These are phyloP conservation scores for Boletus edulis DNA, from an alignment of 768 basidiomycete species.

Conservation along the genomic window DNA sequence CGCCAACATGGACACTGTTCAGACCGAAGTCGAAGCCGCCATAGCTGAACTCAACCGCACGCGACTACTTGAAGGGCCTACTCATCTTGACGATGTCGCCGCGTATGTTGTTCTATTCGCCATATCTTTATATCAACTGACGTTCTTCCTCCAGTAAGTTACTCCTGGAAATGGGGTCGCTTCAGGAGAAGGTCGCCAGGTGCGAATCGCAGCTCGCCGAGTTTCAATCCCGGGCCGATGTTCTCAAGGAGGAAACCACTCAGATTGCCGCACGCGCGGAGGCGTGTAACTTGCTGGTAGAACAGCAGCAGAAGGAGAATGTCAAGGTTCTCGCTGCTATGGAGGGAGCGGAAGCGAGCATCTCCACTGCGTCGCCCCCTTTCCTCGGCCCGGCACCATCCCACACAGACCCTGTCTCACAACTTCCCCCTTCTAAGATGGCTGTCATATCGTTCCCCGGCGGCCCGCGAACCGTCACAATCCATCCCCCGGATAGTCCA, in stretches of 20 bases:
- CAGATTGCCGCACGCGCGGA: constrained; percentile 3
- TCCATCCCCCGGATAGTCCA: constrained; percentile 18
- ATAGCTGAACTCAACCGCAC: constrained; percentile 5
- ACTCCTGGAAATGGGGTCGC: constrained; percentile 3
- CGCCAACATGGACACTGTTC: not conserved
- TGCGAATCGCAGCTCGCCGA: constrained; percentile 12
- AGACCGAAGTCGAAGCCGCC: constrained; percentile 11
- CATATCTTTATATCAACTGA: not conserved
- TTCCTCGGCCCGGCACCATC: not conserved
- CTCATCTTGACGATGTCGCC: not conserved
- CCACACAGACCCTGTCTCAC: not conserved
- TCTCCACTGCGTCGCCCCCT: not conserved
- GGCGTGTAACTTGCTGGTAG: not conserved
- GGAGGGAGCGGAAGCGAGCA: not conserved
- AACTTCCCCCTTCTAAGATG: not conserved
- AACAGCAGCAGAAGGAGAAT: constrained; percentile 9
- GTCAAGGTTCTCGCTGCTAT: not conserved
- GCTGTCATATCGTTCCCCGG: constrained; percentile 20
- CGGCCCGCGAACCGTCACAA: constrained; percentile 20
- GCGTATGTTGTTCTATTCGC: not conserved
- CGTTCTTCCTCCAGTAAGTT: constrained; percentile 3
- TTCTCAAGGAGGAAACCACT: constrained; percentile 7
- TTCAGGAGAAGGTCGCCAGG: constrained; percentile 1
- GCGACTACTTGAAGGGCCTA: not conserved
- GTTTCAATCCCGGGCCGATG: not conserved